Evolutionary conservation across 1,139 yeast species (phyloP).

Genomic region (Kodamaea anthophila): DNA sequence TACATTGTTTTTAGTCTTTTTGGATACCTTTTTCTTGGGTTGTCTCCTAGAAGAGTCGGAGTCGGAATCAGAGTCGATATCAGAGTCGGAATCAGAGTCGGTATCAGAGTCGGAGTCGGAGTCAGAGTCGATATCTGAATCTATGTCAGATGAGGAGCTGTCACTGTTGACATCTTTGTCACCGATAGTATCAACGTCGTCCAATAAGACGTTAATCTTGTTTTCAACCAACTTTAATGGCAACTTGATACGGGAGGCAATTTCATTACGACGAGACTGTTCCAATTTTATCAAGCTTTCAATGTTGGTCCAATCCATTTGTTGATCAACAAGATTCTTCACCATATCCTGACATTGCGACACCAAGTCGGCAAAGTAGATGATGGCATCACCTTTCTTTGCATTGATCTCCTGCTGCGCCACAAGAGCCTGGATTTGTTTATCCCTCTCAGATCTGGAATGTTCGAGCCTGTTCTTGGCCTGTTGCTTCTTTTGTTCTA

Average conservation of each 20-base stretch:
- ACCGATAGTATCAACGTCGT: conserved; percentile 34
- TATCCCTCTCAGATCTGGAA: conserved; percentile 69
- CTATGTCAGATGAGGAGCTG: conserved; percentile 21
- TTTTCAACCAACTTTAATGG: conserved; percentile 72
- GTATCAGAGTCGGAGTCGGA: conserved; percentile 29
- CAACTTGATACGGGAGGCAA: conserved; percentile 56
- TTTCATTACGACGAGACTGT: conserved; percentile 55
- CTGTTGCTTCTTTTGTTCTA: conserved; percentile 69
- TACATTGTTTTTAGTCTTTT: conserved; percentile 8
- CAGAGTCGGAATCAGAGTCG: conserved; percentile 30
- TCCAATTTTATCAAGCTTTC: conserved; percentile 71
- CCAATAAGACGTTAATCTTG: conserved; percentile 56
- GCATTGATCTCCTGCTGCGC: conserved; percentile 61
- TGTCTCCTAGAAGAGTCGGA: conserved; percentile 18
- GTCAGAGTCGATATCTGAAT: conserved; percentile 22
- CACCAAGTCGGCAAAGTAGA: conserved; percentile 61
- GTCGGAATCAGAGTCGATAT: conserved; percentile 30
- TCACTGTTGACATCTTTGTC: conserved; percentile 19
- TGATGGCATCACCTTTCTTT: conserved; percentile 68
- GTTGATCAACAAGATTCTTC: conserved; percentile 63
- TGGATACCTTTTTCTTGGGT: conserved; percentile 2
- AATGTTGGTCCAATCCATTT: conserved; percentile 92
- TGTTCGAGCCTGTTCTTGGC: conserved; percentile 70
- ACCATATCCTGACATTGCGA: conserved; percentile 69
- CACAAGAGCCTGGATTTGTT: conserved; percentile 62